These are phyloP conservation scores for Aechmea fasciata DNA, from an alignment of 176 grass and related monocot species.

Conservation along the genomic window DNA sequence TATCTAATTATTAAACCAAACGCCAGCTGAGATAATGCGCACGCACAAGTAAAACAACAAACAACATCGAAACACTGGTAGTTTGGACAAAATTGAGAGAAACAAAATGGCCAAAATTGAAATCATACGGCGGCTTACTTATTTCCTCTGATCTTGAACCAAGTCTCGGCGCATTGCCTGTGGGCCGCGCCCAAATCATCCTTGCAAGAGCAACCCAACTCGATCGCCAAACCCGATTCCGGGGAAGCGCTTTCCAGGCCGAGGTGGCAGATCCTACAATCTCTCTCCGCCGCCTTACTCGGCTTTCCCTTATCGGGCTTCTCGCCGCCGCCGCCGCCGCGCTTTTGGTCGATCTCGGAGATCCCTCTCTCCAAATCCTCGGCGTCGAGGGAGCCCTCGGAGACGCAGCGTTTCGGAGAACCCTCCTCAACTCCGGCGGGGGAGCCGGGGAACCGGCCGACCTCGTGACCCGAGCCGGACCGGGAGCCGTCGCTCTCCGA, in stretches of 20 bases:
- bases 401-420: not conserved
- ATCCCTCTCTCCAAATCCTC: slow-evolving; percentile 2
- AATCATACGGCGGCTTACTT: too few species aligned
- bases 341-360: not conserved
- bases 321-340: not conserved
- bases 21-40: too few species aligned
- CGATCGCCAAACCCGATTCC: not conserved
- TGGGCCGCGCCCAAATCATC: slow-evolving; percentile 5
- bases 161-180: not conserved
- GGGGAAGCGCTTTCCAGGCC: slow-evolving; percentile 2
- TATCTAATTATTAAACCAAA: too few species aligned
- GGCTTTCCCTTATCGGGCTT: not conserved
- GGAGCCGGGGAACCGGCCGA: not conserved
- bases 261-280: slow-evolving; percentile 16
- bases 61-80: too few species aligned
- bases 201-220: slow-evolving; percentile 10
- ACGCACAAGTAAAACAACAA: too few species aligned
- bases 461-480: not conserved
- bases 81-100: too few species aligned
- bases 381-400: not conserved
- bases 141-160: too few species aligned
- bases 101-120: too few species aligned
- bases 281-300: not conserved
- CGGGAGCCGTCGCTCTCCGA: not conserved
- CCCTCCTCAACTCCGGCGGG: not conserved